These are phyloP conservation scores for Tuber melanosporum DNA, from an alignment of 495 filamentous ascomycete genomes.

Conservation along the genomic window DNA sequence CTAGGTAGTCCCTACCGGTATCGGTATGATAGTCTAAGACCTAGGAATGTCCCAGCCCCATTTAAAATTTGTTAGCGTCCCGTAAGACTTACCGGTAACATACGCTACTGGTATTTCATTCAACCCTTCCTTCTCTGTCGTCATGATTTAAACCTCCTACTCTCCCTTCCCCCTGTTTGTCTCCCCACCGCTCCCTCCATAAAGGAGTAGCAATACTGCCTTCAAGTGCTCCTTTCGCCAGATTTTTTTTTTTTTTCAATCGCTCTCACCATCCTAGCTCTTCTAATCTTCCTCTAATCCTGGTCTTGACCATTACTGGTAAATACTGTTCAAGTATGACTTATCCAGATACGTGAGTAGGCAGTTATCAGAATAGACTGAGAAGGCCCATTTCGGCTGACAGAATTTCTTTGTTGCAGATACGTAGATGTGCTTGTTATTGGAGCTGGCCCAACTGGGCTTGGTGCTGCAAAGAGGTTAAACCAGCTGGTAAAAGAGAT, in stretches of 20 bases:
- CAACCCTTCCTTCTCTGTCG: not conserved
- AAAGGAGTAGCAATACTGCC: conserved; percentile 36
- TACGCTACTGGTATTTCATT: not conserved
- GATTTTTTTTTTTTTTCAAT: conserved; percentile 8
- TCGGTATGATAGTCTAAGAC: not conserved
- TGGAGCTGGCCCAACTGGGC: conserved; percentile 91
- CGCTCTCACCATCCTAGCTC: not conserved
- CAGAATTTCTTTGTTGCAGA: conserved; percentile 46
- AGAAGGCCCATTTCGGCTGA: conserved; percentile 5
- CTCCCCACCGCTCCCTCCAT: conserved; percentile 31
- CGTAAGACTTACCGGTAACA: not conserved
- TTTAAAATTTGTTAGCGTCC: not conserved
- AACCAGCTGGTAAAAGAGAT: conserved; percentile 74
- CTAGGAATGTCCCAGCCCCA: not conserved
- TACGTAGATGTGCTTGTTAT: conserved; percentile 96
- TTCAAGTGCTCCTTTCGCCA: not conserved
- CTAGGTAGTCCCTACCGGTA: not conserved
- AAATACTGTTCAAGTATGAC: conserved; percentile 43
- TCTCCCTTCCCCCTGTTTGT: conserved; percentile 38
- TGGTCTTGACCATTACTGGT: conserved; percentile 9
- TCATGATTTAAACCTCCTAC: conserved; percentile 27
- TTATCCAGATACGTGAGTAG: conserved; percentile 38
- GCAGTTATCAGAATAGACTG: conserved; percentile 1
- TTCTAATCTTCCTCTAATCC: conserved; percentile 27
- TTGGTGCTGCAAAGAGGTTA: conserved; percentile 94